Evolutionary conservation across 2,329 filamentous ascomycete genomes (phyloP).

Genomic region (Metarhizium album): DNA sequence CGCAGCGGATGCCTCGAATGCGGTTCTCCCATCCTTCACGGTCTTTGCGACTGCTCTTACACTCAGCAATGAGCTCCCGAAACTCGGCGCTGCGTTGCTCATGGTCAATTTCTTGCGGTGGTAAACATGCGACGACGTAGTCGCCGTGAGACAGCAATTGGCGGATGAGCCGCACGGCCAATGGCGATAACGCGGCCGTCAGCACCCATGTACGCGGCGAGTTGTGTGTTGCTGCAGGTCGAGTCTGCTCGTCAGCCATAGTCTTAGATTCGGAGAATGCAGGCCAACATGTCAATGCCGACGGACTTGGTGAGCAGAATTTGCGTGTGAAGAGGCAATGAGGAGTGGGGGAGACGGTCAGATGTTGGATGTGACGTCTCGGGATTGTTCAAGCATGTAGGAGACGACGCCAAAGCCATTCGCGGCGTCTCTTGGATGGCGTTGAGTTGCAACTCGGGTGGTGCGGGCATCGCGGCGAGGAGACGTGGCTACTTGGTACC

Average conservation of each 20-base stretch:
- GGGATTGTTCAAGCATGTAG: too few species aligned
- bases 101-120: slow-evolving; percentile 68
- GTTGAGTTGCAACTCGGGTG: too few species aligned
- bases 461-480: too few species aligned
- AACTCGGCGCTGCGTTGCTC: slow-evolving; percentile 69
- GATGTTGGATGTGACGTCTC: not conserved
- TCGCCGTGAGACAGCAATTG: slow-evolving; percentile 85
- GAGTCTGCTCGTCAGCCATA: slow-evolving; percentile 21
- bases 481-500: too few species aligned
- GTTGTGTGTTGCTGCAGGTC: slow-evolving; percentile 48
- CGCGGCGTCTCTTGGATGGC: too few species aligned
- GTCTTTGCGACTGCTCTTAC: slow-evolving; percentile 50
- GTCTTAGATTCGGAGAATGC: not conserved
- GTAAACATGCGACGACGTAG: slow-evolving; percentile 75
- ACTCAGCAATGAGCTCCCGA: slow-evolving; percentile 63
- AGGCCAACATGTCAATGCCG: not conserved
- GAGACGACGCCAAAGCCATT: too few species aligned
- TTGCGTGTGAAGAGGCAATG: not conserved
- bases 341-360: not conserved
- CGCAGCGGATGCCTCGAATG: slow-evolving; percentile 54
- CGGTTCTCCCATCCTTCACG: slow-evolving; percentile 73
- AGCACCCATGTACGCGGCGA: slow-evolving; percentile 87
- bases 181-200: slow-evolving; percentile 74
- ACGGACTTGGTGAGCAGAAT: not conserved
- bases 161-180: slow-evolving; percentile 72